Conservation (phyloP, 352 stramenopile genomes). For the Phytophthora ohioensis region DNA sequence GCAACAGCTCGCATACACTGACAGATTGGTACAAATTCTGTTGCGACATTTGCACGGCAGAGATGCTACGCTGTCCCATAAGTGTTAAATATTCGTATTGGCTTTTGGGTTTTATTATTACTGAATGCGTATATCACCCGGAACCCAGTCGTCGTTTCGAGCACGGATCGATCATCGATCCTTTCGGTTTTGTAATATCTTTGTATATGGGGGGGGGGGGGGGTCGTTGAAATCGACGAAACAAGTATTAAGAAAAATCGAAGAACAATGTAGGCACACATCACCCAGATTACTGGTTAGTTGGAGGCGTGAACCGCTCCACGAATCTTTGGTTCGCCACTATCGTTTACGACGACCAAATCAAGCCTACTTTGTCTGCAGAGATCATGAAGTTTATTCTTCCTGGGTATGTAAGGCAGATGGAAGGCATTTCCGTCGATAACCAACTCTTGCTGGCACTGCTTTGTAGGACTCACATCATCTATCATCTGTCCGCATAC, state of each 20-base stretch:
- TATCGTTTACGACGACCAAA: background rate
- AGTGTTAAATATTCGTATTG: too few species aligned
- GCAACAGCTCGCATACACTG: background rate
- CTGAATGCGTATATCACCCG: background rate
- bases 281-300: background rate
- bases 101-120: too few species aligned
- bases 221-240: background rate
- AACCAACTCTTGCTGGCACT: too few species aligned
- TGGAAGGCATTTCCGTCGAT: too few species aligned
- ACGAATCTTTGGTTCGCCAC: background rate
- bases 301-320: background rate
- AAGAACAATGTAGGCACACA: background rate
- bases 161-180: too few species aligned
- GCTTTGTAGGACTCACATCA: background rate
- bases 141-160: too few species aligned
- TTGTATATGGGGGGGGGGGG: background rate
- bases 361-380: background rate
- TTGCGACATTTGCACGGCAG: background rate
- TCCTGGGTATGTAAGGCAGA: background rate
- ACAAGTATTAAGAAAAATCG: background rate
- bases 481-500: background rate
- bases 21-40: background rate
- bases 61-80: background rate
- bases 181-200: too few species aligned
- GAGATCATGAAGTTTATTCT: background rate